Conservation (phyloP, 2,329 filamentous ascomycete genomes). For the Paraconiothyrium brasiliense region DNA sequence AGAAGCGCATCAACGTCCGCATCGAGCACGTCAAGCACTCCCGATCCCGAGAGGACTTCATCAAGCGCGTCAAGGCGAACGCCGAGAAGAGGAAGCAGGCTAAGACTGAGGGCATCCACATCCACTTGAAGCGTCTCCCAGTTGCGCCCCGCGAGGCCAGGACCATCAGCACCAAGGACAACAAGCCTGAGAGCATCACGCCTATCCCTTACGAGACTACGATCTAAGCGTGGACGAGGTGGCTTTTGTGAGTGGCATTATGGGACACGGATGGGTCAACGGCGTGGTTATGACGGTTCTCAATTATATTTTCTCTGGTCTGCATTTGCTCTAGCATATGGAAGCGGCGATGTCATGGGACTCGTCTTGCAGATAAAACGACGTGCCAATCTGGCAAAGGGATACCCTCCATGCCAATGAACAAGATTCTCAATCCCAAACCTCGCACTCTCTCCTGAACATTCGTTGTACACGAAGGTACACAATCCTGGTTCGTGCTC, state of each 20-base stretch:
- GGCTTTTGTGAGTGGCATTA: conserved; percentile 43
- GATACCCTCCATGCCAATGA: conserved; percentile 49
- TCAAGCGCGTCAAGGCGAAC: conserved; percentile 96
- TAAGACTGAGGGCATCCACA: conserved; percentile 85
- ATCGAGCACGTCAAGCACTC: conserved; percentile 96
- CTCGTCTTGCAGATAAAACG: conserved; percentile 41
- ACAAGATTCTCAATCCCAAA: conserved; percentile 38
- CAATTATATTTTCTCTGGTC: conserved; percentile 48
- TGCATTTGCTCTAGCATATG: conserved; percentile 52
- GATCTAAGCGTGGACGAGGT: conserved; percentile 72
- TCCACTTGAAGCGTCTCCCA: conserved; percentile 94
- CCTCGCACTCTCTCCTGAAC: not conserved
- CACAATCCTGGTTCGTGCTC: not conserved
- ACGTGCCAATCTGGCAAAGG: conserved; percentile 48
- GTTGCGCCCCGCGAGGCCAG: conserved; percentile 79
- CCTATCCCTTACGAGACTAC: conserved; percentile 97
- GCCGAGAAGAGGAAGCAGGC: conserved; percentile 91
- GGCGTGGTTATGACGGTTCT: conserved; percentile 52
- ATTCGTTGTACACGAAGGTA: not conserved
- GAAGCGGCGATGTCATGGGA: conserved; percentile 46
- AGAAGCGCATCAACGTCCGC: conserved; percentile 99
- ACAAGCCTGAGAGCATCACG: conserved; percentile 88
- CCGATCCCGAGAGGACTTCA: conserved; percentile 95
- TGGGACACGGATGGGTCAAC: conserved; percentile 50
- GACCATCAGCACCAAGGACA: conserved; percentile 81